Evolutionary conservation across 805 yeast genomes (phyloP), one percentile per base, ranked within the genome.

Genomic region (Yarrowia phangngaensis): DNA sequence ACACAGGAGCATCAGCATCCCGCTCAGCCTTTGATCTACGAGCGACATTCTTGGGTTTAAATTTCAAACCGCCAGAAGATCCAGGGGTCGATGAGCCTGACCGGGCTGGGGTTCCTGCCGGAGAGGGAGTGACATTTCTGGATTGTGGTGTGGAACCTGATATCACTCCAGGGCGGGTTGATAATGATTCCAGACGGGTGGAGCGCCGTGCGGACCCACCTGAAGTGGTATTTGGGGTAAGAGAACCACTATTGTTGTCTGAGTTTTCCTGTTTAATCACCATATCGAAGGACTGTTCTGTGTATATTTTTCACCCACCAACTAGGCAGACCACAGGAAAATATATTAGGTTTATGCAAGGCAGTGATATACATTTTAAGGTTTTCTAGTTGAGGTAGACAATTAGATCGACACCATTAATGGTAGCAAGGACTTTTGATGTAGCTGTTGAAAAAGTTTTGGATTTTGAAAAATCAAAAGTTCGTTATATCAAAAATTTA

Each of bases 31-130:
- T 82, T 8, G 87, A 69, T 61, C 86, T 79, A 65, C 97, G 72
- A 0, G 88, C 88, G 32, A 89, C 95, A 2, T 73, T 81, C 64
- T 89, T 89, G 2, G 97, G 97, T 64, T 80, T 79, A 66, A 89
- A 89, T 64, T 82, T 82, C 19, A 45, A 27, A 3, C 31, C 50
- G 3, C 60, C 55, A 8, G 23, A 5, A 14, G n/a, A n/a, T 14
- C 54, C 27, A 2, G 56, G 40, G 9, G 32, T 19, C 22, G 54
- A 30, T n/a, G n/a, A n/a, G n/a, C n/a, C n/a, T n/a, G n/a, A n/a
- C n/a, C n/a, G n/a, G 6, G 55, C 30, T 12, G 54, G 20, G 8
- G 40, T 16, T 5, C 32, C 15, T n/a, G 52, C 23, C 1, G 45
- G 45, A 5, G 45, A 38, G 2, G 45, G 45, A 1, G 45, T 38